Evolutionary conservation across 2,329 filamentous ascomycete species (phyloP), one percentile per base, ranked within the genome.

Genomic region (Beauveria pseudobassiana): DNA sequence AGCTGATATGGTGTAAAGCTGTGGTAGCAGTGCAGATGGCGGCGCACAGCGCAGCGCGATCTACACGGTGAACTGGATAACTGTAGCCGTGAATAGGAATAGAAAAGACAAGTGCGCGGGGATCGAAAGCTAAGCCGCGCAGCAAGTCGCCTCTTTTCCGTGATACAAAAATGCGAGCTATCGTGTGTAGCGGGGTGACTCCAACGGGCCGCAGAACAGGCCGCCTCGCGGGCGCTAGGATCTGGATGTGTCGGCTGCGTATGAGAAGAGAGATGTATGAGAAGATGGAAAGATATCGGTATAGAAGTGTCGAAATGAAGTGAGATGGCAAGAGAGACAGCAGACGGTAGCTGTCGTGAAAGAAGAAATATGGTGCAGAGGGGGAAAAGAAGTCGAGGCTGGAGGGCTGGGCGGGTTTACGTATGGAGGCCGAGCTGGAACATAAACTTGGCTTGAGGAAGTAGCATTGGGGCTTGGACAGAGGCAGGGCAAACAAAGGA

Each of bases 141-240:
- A 57, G 24, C 45, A 51, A 28, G 26, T 30, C 28, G 53, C 40
- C 18, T 38, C 16, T 53, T 46, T 34, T 22, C 53, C 40, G 60
- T 46, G 52, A 51, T 22, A 38, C 60, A 45, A 42, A 43, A 26
- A 18, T 43, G 46, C 24, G 53, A 51, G 45, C 53, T 42, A 34
- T 40, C 46, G 60, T 62, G 57, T 58, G 52, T 51, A 53, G 53
- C 38, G 49, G 60, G 54, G 50, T 60, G 51, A 46, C 60, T 62
- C 52, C 53, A 57, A 52, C 53, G 10, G 60, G 60, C 38, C 60
- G 60, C 60, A 62, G 60, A 57, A 62, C 48, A 45, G 53, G 60
- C 60, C 60, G 59, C 52, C 40, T 34, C 22, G 48, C 34, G 12
- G 10, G 50, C 58, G 58, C 58, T 60, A 46, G 58, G 58, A 54